Evolutionary conservation across 352 stramenopile species (phyloP).

Genomic region (Globisporangium canariense): DNA sequence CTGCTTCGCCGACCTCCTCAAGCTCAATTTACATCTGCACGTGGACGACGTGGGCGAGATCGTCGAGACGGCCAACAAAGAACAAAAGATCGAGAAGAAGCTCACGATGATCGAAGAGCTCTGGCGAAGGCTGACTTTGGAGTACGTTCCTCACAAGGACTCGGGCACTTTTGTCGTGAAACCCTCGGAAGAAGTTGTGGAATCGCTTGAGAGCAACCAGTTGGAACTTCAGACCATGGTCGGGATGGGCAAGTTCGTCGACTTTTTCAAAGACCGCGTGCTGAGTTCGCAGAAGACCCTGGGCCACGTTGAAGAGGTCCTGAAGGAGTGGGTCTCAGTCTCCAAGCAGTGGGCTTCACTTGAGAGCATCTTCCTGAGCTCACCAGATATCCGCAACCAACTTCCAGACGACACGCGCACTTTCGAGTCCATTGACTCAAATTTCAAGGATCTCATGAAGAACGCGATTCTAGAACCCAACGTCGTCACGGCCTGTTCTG

Average conservation of each 20-base stretch:
- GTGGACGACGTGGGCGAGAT: constrained; percentile 87
- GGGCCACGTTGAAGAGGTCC: constrained; percentile 80
- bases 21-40: constrained; percentile 78
- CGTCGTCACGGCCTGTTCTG: constrained; percentile 67
- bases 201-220: constrained; percentile 85
- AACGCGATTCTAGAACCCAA: constrained; percentile 85
- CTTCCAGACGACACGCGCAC: constrained; percentile 82
- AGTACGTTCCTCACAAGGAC: constrained; percentile 87
- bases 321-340: constrained; percentile 87
- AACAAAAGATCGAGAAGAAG: constrained; percentile 90
- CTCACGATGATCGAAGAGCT: constrained; percentile 86
- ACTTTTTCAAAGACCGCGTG: constrained; percentile 88
- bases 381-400: constrained; percentile 85
- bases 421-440: constrained; percentile 87
- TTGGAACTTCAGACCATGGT: constrained; percentile 88
- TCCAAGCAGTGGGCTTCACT: constrained; percentile 87
- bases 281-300: constrained; percentile 75
- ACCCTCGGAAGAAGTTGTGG: constrained; percentile 81
- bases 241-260: constrained; percentile 89
- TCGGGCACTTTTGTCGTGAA: constrained; percentile 86
- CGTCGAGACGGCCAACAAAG: constrained; percentile 86
- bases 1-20: constrained; percentile 77
- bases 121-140: constrained; percentile 76
- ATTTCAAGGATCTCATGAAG: constrained; percentile 91
- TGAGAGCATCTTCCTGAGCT: constrained; percentile 88